These are phyloP conservation scores for Sparassis latifolia DNA, from an alignment of 1,284 basidiomycete species.

Conservation along the genomic window DNA sequence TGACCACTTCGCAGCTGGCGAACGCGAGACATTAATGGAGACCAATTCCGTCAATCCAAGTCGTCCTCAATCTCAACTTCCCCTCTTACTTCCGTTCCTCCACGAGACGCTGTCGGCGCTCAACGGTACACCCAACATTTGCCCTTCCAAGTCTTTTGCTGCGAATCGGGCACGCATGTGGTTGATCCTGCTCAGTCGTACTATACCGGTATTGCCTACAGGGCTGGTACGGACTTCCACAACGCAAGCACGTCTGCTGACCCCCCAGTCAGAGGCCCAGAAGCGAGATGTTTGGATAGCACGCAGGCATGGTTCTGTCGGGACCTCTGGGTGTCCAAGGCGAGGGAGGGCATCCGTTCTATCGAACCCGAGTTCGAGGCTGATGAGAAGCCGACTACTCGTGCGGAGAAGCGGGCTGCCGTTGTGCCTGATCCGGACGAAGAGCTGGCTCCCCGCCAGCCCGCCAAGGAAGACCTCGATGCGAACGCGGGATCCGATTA, in stretches of 20 bases:
- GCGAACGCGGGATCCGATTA: slow-evolving; percentile 84
- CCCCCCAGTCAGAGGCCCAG: slow-evolving; percentile 54
- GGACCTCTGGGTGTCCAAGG: slow-evolving; percentile 85
- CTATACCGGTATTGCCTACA: slow-evolving; percentile 82
- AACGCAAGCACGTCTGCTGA: slow-evolving; percentile 63
- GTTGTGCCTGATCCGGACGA: slow-evolving; percentile 13
- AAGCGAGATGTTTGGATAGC: slow-evolving; percentile 86
- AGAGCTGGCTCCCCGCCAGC: slow-evolving; percentile 26
- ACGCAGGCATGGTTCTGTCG: slow-evolving; percentile 95
- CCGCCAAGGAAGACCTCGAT: slow-evolving; percentile 47
- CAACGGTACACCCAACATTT: slow-evolving; percentile 83
- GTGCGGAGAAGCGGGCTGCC: slow-evolving; percentile 2
- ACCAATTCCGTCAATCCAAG: slow-evolving; percentile 92
- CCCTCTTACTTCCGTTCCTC: slow-evolving; percentile 53
- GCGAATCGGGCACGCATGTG: slow-evolving; percentile 92
- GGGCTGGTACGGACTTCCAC: slow-evolving; percentile 71
- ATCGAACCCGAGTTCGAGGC: slow-evolving; percentile 24
- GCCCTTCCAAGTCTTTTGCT: slow-evolving; percentile 96
- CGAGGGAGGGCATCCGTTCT: slow-evolving; percentile 60
- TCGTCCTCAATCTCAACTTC: slow-evolving; percentile 87
- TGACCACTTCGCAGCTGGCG: slow-evolving; percentile 61
- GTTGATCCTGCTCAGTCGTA: slow-evolving; percentile 92
- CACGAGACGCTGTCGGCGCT: slow-evolving; percentile 75
- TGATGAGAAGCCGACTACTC: slow-evolving; percentile 4
- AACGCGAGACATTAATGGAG: slow-evolving; percentile 91